A percentile compares a stretch with the other conserved stretches of the same genome.
phyloP scores from a whole-genome alignment of 345 rosid genomes.

The Camelina hispida region DNA sequence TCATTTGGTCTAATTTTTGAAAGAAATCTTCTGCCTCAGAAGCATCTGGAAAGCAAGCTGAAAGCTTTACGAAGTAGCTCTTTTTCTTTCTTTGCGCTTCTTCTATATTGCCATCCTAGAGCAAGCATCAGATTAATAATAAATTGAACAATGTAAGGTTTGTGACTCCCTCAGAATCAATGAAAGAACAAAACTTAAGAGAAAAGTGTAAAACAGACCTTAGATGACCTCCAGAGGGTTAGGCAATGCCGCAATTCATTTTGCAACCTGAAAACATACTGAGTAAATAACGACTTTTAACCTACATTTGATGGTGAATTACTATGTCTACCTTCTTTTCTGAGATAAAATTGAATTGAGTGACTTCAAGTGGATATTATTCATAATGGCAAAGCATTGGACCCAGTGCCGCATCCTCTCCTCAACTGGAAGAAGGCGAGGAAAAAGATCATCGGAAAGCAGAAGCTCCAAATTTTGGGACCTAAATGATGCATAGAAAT shows the following conservation, averaged over 20 bases:
- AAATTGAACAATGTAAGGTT: slow-evolving; percentile 21
- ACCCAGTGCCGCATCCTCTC: slow-evolving; percentile 84
- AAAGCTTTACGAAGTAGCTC: slow-evolving; percentile 63
- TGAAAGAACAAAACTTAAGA: slow-evolving; percentile 22
- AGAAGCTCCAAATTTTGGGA: slow-evolving; percentile 75
- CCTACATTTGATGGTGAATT: slow-evolving; percentile 31
- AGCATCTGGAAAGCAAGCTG: slow-evolving; percentile 78
- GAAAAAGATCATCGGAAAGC: slow-evolving; percentile 76
- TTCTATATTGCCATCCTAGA: slow-evolving; percentile 61
- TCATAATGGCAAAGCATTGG: slow-evolving; percentile 69
- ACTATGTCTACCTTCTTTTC: slow-evolving; percentile 66
- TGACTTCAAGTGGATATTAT: slow-evolving; percentile 71
- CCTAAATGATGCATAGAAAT: slow-evolving; percentile 48
- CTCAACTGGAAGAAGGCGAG: slow-evolving; percentile 58
- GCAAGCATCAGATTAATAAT: slow-evolving; percentile 31
- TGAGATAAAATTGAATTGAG: slow-evolving; percentile 68
- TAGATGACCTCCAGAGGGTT: slow-evolving; percentile 56
- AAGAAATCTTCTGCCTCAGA: slow-evolving; percentile 74
- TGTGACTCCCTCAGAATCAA: slow-evolving; percentile 25
- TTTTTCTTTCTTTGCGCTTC: slow-evolving; percentile 56
- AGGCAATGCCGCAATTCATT: slow-evolving; percentile 71
- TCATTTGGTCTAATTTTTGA: slow-evolving; percentile 65
- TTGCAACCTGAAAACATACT: slow-evolving; percentile 71
- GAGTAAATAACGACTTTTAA: slow-evolving; percentile 27
- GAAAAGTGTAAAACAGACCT: slow-evolving; percentile 33